Conservation (phyloP, 2,329 filamentous ascomycete genomes). For the Biscogniauxia mediterranea region DNA sequence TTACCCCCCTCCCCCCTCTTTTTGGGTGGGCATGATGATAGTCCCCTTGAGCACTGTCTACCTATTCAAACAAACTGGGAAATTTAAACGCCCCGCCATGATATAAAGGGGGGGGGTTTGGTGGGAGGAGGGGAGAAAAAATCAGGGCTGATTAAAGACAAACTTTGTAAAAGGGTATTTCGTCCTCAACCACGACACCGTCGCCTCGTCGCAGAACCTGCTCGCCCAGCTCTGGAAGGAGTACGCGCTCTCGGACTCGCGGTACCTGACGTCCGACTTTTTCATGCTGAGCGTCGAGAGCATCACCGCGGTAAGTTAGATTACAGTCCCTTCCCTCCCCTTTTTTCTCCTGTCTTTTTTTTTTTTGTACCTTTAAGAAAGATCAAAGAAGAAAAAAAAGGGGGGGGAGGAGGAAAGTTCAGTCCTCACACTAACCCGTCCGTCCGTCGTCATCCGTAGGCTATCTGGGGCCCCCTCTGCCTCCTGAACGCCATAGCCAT, state of each 20-base stretch:
- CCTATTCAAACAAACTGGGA: neutral
- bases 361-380: too few species aligned
- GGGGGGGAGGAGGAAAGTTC: too few species aligned
- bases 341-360: neutral
- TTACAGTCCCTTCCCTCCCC: neutral
- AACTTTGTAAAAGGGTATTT: slow-evolving; percentile 61
- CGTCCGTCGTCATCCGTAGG: slow-evolving; percentile 30
- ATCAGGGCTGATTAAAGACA: neutral
- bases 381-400: neutral
- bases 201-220: slow-evolving; percentile 68
- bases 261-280: slow-evolving; percentile 77
- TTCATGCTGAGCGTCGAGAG: slow-evolving; percentile 88
- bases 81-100: too few species aligned
- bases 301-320: slow-evolving; percentile 67
- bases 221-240: slow-evolving; percentile 92
- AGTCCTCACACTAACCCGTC: neutral
- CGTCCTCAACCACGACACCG: slow-evolving; percentile 62
- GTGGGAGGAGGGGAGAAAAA: slow-evolving; percentile 7
- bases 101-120: neutral
- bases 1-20: too few species aligned
- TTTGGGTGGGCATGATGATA: too few species aligned
- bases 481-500: slow-evolving; percentile 48
- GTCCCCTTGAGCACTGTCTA: too few species aligned
- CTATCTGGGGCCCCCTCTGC: slow-evolving; percentile 59
- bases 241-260: slow-evolving; percentile 81